phyloP scores from a whole-genome alignment of 371 early-diverging fungal species.

The Syncephalastrum monosporum region DNA sequence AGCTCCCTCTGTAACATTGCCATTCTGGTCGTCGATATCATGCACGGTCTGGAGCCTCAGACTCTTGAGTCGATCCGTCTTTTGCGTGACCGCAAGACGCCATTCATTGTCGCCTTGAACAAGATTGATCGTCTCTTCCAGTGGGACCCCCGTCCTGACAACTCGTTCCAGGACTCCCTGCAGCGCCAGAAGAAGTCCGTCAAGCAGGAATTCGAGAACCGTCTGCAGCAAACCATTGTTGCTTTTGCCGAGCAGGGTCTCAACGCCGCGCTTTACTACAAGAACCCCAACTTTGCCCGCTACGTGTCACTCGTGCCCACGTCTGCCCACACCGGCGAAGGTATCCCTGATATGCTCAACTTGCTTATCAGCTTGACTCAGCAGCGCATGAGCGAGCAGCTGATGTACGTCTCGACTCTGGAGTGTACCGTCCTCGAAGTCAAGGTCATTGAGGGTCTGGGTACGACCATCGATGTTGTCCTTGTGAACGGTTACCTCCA shows the following conservation, averaged over 20 bases:
- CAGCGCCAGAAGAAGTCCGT: constrained; percentile 79
- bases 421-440: constrained; percentile 99
- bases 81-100: constrained; percentile 95
- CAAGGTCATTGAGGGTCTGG: constrained; percentile 99
- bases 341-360: constrained; percentile 97
- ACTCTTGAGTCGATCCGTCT: constrained; percentile 98
- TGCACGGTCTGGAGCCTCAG: constrained; percentile 99
- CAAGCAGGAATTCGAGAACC: constrained; percentile 87
- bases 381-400: constrained; percentile 90
- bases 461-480: constrained; percentile 99
- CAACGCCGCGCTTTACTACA: constrained; percentile 94
- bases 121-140: constrained; percentile 99
- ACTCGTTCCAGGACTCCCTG: constrained; percentile 81
- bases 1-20: constrained; percentile 99
- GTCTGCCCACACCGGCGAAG: constrained; percentile 99
- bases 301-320: constrained; percentile 99
- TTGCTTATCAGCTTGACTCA: constrained; percentile 94
- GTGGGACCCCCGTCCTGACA: constrained; percentile 90
- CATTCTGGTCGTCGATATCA: constrained; percentile 99
- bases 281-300: constrained; percentile 95
- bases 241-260: constrained; percentile 98
- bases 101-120: constrained; percentile 99
- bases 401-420: constrained; percentile 96
- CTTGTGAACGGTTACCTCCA: constrained; percentile 96
- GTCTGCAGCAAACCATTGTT: constrained; percentile 79